Base-by-base conservation (phyloP, 108 stramenopile species). In the Cyclotella baltica region DNA sequence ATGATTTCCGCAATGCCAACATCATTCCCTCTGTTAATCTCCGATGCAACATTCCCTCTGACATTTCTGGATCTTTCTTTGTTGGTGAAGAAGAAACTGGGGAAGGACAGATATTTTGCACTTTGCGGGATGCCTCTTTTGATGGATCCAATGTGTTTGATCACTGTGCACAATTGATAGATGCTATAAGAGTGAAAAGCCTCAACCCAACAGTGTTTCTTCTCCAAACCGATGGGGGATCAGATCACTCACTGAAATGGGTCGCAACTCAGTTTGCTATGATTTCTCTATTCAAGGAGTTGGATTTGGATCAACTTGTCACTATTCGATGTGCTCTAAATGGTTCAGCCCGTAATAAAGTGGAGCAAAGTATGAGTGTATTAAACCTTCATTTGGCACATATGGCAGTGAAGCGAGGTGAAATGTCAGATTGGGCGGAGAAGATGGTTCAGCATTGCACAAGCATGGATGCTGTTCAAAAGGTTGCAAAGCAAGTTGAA, bases 101-200 rank as follows among this genome's bases (percentile, higher is more conserved):
- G 18, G 9, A 28, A 28, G 62, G 62, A 20, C 8, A 64, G 28
- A 64, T 64, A n/a, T 64, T 16, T 22, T 37, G 18, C 38, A 64
- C 62, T 43, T 22, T 64, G 9, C 62, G 62, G 8, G 62, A 64
- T 19, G 9, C 62, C 36, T 16, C 28, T 16, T 64, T 64, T 43
- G 62, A 64, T 64, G 15, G 15, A 16, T 64, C 62, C 38, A 64
- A 64, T 16, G 62, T 64, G 19, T 64, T 64, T 43, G 62, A 64
- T 64, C 62, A 64, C 19, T 28, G 15, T 37, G 8, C 62, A 8
- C 62, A 64, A 43, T n/a, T 64, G 38, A 18, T 19, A 15, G 25
- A 31, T 64, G n/a, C 19, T 43, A 5, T 64, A 22, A 18, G 19
- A 19, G 15, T 10, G 15, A 31, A 64, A 15, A 19, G 40, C 28